Conservation (phyloP, 164 flowering plant genomes). For the Dillenia turbinata region DNA sequence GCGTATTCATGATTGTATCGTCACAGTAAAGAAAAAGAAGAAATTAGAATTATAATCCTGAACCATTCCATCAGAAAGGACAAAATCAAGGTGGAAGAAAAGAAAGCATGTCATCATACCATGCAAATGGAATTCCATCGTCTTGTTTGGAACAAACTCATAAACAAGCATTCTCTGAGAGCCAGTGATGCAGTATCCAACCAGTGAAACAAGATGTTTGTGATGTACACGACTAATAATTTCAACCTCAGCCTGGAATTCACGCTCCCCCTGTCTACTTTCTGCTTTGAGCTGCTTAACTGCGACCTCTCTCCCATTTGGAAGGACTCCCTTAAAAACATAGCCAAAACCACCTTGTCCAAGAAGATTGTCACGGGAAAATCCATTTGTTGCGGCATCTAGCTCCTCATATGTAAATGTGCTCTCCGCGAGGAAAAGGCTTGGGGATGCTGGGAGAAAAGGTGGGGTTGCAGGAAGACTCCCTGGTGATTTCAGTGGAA, state of each 20-base stretch:
- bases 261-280: slow-evolving; percentile 47
- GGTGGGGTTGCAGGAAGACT: no score
- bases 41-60: no score
- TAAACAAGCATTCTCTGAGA: slow-evolving; percentile 38
- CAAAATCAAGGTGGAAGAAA: not conserved
- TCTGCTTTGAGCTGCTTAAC: slow-evolving; percentile 43
- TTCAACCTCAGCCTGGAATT: slow-evolving; percentile 12
- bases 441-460: slow-evolving; percentile 8
- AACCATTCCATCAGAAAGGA: no score
- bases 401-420: slow-evolving; percentile 37
- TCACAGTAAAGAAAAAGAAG: no score
- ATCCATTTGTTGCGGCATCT: slow-evolving; percentile 29
- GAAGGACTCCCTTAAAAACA: no score
- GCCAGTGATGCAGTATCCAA: slow-evolving; percentile 23
- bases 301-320: slow-evolving; percentile 37
- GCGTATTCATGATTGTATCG: no score
- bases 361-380: slow-evolving; percentile 31
- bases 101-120: slow-evolving; percentile 13
- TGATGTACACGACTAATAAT: slow-evolving; percentile 14
- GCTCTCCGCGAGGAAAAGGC: slow-evolving; percentile 14
- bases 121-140: slow-evolving; percentile 39
- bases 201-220: slow-evolving; percentile 27
- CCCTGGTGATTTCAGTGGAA: slow-evolving; percentile 1
- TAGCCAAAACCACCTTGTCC: slow-evolving; percentile 26
- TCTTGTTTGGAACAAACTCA: slow-evolving; percentile 1